A percentile compares a stretch with the other conserved stretches of the same genome.
Conservation (phyloP, 306 rosid species). For the Calophaca sinica region DNA sequence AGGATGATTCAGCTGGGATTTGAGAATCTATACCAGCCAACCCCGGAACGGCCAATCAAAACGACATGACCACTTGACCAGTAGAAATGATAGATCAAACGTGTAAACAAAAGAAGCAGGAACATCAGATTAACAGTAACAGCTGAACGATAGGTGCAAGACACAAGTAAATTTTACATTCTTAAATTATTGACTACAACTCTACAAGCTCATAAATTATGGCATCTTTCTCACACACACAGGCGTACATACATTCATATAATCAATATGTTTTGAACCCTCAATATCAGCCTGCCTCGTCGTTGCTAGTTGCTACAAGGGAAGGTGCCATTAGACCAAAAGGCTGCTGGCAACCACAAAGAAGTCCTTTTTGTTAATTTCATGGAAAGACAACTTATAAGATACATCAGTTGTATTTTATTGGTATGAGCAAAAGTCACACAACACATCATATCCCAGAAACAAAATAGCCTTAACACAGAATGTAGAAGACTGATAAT, state of each 20-base stretch:
- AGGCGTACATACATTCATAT: too few species aligned
- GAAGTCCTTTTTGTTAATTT: neutral
- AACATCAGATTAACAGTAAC: neutral
- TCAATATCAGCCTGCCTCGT: neutral
- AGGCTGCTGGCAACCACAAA: neutral
- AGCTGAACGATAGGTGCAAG: neutral
- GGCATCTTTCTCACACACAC: neutral
- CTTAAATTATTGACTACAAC: neutral
- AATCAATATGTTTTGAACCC: too few species aligned
- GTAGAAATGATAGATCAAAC: neutral
- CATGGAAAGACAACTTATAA: neutral
- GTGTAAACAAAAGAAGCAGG: neutral
- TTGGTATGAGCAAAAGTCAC: neutral
- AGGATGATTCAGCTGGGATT: too few species aligned
- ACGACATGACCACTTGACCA: neutral
- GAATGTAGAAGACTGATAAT: too few species aligned
- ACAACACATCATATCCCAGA: neutral
- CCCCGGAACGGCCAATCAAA: neutral
- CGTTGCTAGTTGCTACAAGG: neutral
- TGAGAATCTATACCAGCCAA: neutral
- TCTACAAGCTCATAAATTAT: neutral
- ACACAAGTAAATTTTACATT: neutral
- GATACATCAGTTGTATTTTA: neutral
- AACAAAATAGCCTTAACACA: slow-evolving; percentile 5
- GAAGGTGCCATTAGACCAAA: neutral